Evolutionary conservation across 192 early-diverging fungal genomes (phyloP), one percentile per base, ranked within the genome.

Genomic region (Ambispora gerdemannii): DNA sequence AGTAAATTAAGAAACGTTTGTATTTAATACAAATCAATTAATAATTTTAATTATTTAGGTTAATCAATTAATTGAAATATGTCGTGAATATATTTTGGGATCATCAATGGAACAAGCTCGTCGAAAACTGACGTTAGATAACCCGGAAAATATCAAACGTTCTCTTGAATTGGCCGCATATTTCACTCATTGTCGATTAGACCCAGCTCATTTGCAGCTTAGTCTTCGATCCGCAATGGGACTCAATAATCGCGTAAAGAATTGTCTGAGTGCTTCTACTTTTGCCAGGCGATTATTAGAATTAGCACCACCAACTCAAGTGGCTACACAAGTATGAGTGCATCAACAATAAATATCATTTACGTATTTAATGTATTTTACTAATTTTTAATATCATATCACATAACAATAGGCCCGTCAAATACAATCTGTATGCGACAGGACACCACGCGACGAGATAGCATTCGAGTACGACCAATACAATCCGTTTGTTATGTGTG

Each of bases 401-500:
- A 27, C 8, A 25, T 49, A 63, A 50, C 19, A 35, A 4, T 61
- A 78, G 84, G 92, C 92, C 1, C 88, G 88, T 56, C 86, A 88
- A 82, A 87, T 93, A 68, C 85, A 90, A 64, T 79, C 86, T 6
- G 83, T 86, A 25, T 89, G 88, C 69, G 91, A 94, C 74, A 88
- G 86, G 32, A 91, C 86, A 63, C 89, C 90, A 58, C 82, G 85
- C 22, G 92, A 97, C 78, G 88, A 88, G 73, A 83, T 95, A 28
- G 69, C 83, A 22, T 75, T 99, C 20, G 88, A 95, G 50, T 99
- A 98, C 76, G 94, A 98, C 73, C 92, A 93, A 75, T 95, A 91
- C 84, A 98, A 95, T 75, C 94, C 96, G 62, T 96, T 97, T 75
- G 88, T 89, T 2, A 79, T 95, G 2, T 98, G 96, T 74, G 92